These are phyloP conservation scores for Fusarium albidum DNA, from an alignment of 2,329 filamentous ascomycete genomes.

Conservation along the genomic window DNA sequence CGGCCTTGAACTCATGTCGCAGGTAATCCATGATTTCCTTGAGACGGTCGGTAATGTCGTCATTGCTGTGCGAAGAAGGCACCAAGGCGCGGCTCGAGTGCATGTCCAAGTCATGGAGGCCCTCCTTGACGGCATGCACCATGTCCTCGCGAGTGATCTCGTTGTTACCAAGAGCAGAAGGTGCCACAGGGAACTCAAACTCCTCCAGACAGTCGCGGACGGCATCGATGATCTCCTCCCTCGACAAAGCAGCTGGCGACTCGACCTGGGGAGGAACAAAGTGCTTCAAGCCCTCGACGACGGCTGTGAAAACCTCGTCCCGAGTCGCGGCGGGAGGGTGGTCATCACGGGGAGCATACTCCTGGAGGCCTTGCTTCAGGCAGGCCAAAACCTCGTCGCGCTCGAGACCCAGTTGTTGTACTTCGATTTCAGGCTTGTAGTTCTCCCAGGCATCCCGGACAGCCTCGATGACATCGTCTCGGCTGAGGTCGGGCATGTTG, in stretches of 20 bases:
- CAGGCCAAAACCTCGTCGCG: constrained; percentile 89
- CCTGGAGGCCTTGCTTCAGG: constrained; percentile 83
- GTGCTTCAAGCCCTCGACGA: constrained; percentile 85
- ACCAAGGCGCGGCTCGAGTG: constrained; percentile 51
- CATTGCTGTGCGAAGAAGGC: constrained; percentile 51
- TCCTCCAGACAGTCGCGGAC: constrained; percentile 88
- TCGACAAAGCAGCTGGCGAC: constrained; percentile 72
- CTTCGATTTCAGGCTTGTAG: constrained; percentile 91
- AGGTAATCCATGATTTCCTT: constrained; percentile 72
- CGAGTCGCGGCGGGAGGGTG: constrained; percentile 70
- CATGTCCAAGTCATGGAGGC: constrained; percentile 61
- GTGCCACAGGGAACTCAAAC: constrained; percentile 76
- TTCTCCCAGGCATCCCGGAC: constrained; percentile 92
- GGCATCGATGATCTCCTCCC: constrained; percentile 83
- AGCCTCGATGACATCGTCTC: constrained; percentile 86
- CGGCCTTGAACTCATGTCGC: constrained; percentile 65
- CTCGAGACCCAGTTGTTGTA: constrained; percentile 90
- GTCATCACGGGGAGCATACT: constrained; percentile 69
- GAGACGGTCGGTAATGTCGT: constrained; percentile 63
- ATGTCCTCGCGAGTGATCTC: constrained; percentile 68
- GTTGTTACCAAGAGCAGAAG: constrained; percentile 61
- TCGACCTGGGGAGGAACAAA: constrained; percentile 79
- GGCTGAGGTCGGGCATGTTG: constrained; percentile 61
- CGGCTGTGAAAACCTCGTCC: constrained; percentile 85
- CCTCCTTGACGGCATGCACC: constrained; percentile 69